Evolutionary conservation across 78 protist genomes (phyloP).

Genomic region (Thecamonas trahens): DNA sequence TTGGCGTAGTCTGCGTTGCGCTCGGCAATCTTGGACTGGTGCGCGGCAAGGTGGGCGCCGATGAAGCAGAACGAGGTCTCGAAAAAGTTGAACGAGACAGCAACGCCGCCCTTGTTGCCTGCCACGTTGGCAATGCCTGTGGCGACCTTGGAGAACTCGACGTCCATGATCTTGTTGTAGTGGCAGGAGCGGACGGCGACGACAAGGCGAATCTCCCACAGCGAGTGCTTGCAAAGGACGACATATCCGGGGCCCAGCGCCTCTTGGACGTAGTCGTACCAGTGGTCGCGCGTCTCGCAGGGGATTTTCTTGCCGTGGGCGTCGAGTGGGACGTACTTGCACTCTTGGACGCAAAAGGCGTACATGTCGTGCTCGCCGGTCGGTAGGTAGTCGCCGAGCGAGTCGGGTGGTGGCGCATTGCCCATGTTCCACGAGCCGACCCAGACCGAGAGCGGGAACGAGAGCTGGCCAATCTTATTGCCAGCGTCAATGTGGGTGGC

Average conservation of each 20-base stretch:
- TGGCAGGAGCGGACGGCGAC: neutral
- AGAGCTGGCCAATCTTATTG: no score
- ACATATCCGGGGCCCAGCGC: neutral
- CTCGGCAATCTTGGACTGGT: neutral
- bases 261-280: neutral
- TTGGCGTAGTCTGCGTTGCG: neutral
- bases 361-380: neutral
- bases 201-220: neutral
- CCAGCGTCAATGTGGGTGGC: no score
- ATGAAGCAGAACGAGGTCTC: neutral
- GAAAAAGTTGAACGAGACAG: neutral
- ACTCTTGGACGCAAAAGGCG: neutral
- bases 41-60: neutral
- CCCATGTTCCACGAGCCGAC: constrained; percentile 3
- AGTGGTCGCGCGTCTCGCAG: neutral
- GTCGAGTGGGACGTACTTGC: neutral
- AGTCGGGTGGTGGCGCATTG: neutral
- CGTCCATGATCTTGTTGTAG: neutral
- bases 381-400: neutral
- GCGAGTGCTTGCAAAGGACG: neutral
- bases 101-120: neutral
- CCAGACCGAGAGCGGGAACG: neutral
- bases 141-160: neutral
- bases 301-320: neutral
- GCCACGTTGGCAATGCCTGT: neutral